These are phyloP conservation scores for Sonneratia caseolaris DNA, from an alignment of 345 rosid genomes.

Conservation along the genomic window DNA sequence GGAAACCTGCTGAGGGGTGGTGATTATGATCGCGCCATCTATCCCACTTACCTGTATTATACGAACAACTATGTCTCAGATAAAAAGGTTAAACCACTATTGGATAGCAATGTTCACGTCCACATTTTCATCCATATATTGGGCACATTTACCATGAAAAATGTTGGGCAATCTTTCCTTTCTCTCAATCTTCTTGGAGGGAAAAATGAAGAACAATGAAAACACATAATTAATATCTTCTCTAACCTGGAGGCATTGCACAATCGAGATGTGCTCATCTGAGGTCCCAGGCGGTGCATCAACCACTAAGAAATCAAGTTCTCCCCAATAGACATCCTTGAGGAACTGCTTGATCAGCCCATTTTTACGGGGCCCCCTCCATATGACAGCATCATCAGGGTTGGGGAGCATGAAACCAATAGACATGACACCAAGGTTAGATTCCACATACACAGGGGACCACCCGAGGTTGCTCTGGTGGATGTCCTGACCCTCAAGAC, in stretches of 20 bases:
- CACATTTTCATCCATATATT: background rate
- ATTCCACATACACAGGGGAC: constrained; percentile 93
- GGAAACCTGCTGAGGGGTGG: constrained; percentile 91
- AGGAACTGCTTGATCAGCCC: constrained; percentile 87
- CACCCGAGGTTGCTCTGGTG: constrained; percentile 98
- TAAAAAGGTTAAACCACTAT: background rate
- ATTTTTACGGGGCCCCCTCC: constrained; percentile 96
- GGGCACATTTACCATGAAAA: background rate
- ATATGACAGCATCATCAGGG: constrained; percentile 91
- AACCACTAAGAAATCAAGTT: constrained; percentile 76
- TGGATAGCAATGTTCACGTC: background rate
- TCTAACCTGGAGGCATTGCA: constrained; percentile 58
- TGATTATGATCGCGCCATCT: constrained; percentile 87
- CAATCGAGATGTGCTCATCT: constrained; percentile 90
- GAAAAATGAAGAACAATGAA: background rate
- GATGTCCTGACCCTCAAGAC: constrained; percentile 88
- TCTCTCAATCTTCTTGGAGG: background rate
- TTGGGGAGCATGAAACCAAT: constrained; percentile 93
- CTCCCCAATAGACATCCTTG: constrained; percentile 92
- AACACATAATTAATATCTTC: background rate
- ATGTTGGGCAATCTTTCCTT: background rate
- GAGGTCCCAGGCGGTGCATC: constrained; percentile 99
- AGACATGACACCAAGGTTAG: constrained; percentile 96
- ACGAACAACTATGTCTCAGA: background rate
- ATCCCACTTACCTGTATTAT: constrained; percentile 42